phyloP scores from a whole-genome alignment of 208 protist genomes.

The Acanthamoeba royreba region DNA sequence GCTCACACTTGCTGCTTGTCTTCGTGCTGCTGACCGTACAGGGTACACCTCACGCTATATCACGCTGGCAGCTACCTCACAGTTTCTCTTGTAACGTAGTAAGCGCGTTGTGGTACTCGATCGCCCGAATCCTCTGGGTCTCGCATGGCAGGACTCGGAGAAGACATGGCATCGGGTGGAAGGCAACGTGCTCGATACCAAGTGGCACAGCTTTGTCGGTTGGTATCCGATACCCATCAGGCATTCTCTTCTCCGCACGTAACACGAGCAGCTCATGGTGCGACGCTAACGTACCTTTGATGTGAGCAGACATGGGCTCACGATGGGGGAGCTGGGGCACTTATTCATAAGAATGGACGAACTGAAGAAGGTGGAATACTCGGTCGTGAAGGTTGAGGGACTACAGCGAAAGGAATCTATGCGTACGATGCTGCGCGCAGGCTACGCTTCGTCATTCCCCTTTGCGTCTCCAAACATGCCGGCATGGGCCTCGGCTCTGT shows the following conservation, averaged over 20 bases:
- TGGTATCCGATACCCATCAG: slow-evolving; percentile 28
- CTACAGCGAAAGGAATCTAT: not conserved
- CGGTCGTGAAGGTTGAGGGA: slow-evolving; percentile 25
- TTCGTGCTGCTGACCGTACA: not conserved
- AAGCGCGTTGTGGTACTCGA: slow-evolving; percentile 24
- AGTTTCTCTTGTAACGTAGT: not conserved
- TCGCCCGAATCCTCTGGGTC: not conserved
- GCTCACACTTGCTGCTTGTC: slow-evolving; percentile 20
- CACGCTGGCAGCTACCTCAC: not conserved
- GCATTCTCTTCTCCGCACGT: not conserved
- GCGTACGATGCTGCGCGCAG: not conserved
- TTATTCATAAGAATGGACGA: not conserved
- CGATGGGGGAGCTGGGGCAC: not conserved
- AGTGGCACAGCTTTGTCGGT: slow-evolving; percentile 43
- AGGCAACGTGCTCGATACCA: not conserved
- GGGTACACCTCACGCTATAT: not conserved
- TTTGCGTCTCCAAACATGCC: slow-evolving; percentile 44
- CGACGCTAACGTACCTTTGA: not conserved
- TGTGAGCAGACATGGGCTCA: not conserved
- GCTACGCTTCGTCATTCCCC: slow-evolving; percentile 6
- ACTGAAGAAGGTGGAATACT: not conserved
- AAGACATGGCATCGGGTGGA: not conserved
- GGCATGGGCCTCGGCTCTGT: not conserved
- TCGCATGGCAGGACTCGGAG: not conserved
- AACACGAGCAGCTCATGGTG: not conserved